phyloP scores from a whole-genome alignment of 768 basidiomycete genomes.

The Suillus cothurnatus region DNA sequence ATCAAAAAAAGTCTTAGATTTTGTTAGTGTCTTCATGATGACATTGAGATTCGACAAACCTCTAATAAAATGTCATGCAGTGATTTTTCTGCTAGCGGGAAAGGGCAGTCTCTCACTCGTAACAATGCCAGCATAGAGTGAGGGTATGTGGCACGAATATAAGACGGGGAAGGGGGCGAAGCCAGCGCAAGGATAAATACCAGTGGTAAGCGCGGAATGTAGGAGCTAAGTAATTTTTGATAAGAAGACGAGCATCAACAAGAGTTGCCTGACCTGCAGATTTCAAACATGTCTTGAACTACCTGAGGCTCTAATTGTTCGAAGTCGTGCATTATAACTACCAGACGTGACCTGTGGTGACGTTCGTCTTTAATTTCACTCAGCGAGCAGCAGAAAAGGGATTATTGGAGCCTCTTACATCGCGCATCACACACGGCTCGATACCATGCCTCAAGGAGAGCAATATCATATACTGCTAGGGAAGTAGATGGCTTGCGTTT shows the following conservation, averaged over 20 bases:
- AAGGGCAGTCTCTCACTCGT: slow-evolving; percentile 50
- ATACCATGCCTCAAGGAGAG: slow-evolving; percentile 63
- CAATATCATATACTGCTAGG: slow-evolving; percentile 64
- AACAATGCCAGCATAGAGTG: slow-evolving; percentile 60
- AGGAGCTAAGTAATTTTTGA: slow-evolving; percentile 2
- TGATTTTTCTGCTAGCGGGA: slow-evolving; percentile 50
- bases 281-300: slow-evolving; percentile 69
- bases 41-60: slow-evolving; percentile 36
- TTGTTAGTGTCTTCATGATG: slow-evolving; percentile 2
- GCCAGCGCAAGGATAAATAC: slow-evolving; percentile 66
- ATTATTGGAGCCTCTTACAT: slow-evolving; percentile 34
- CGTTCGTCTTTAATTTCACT: slow-evolving; percentile 11
- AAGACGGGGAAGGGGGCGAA: slow-evolving; percentile 56
- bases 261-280: slow-evolving; percentile 57
- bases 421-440: slow-evolving; percentile 38
- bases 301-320: slow-evolving; percentile 67
- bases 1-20: slow-evolving; percentile 62
- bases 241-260: not conserved
- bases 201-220: slow-evolving; percentile 58
- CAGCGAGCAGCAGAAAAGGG: not conserved
- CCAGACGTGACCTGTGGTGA: slow-evolving; percentile 40
- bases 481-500: slow-evolving; percentile 53
- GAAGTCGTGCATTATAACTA: slow-evolving; percentile 71
- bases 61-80: slow-evolving; percentile 57
- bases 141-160: slow-evolving; percentile 60